These are phyloP conservation scores for Pseudogymnoascus sp. DNA, from an alignment of 2,329 filamentous ascomycete genomes.

Conservation along the genomic window DNA sequence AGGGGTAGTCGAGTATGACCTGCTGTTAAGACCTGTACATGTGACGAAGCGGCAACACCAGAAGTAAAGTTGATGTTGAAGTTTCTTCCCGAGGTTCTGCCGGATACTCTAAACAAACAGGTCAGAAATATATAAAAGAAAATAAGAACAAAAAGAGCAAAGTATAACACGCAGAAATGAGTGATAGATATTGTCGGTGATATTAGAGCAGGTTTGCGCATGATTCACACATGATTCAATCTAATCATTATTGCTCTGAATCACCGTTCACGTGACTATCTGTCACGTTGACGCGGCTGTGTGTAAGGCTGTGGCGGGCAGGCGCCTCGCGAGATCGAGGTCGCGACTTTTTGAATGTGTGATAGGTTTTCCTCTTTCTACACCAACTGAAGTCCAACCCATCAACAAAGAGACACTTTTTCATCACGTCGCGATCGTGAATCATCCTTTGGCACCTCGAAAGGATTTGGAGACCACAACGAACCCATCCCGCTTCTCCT, in stretches of 20 bases:
- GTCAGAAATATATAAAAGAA: too few species aligned
- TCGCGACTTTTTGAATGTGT: constrained; percentile 6
- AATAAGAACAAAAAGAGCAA: background rate
- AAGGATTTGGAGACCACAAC: constrained; percentile 14
- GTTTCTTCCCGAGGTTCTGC: constrained; percentile 3
- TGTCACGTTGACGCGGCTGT: constrained; percentile 8
- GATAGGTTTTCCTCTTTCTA: background rate
- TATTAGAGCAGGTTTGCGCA: background rate
- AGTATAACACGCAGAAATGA: background rate
- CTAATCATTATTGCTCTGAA: background rate
- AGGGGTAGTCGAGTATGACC: background rate
- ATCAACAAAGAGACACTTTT: constrained; percentile 8
- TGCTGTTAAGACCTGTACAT: constrained; percentile 1
- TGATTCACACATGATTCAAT: background rate
- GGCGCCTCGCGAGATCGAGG: constrained; percentile 4
- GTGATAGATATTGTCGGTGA: background rate
- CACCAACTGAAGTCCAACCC: constrained; percentile 14
- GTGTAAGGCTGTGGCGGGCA: background rate
- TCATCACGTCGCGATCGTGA: constrained; percentile 13
- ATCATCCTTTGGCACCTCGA: background rate
- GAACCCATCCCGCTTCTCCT: constrained; percentile 12
- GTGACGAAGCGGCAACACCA: constrained; percentile 4
- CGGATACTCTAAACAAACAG: background rate
- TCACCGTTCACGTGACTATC: background rate
- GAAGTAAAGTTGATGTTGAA: constrained; percentile 6